These are phyloP conservation scores for Stenogyne calaminthoides DNA, from an alignment of 305 asterid genomes.

Conservation along the genomic window DNA sequence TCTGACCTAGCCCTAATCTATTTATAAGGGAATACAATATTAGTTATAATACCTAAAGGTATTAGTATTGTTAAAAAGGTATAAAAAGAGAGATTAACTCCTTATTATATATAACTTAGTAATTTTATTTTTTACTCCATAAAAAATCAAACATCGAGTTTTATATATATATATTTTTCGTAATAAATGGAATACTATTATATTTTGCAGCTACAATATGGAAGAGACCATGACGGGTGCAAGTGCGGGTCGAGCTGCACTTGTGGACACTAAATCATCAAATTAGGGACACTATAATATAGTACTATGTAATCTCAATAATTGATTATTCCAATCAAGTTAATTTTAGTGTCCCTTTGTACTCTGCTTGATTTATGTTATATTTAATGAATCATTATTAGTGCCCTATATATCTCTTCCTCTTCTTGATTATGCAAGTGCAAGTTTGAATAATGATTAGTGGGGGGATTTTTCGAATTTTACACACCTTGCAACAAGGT, in stretches of 20 bases:
- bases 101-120: too few relatives aligned
- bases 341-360: background rate
- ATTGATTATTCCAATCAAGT: background rate
- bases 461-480: too few relatives aligned
- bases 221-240: constrained; percentile 47
- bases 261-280: constrained; percentile 44
- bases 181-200: background rate
- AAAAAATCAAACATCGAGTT: too few relatives aligned
- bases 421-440: background rate
- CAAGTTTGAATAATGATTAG: background rate
- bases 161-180: background rate
- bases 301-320: background rate
- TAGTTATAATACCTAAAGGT: too few relatives aligned
- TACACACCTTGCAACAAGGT: background rate
- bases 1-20: too few relatives aligned
- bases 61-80: too few relatives aligned
- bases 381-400: background rate
- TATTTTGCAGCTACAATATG: constrained; percentile 43
- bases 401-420: background rate
- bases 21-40: too few relatives aligned
- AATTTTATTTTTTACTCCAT: too few relatives aligned
- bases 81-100: too few relatives aligned
- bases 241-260: constrained; percentile 70
- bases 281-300: background rate
- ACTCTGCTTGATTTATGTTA: background rate